phyloP scores from a whole-genome alignment of 2,329 filamentous ascomycete genomes.

The Phialemoniopsis sp. region DNA sequence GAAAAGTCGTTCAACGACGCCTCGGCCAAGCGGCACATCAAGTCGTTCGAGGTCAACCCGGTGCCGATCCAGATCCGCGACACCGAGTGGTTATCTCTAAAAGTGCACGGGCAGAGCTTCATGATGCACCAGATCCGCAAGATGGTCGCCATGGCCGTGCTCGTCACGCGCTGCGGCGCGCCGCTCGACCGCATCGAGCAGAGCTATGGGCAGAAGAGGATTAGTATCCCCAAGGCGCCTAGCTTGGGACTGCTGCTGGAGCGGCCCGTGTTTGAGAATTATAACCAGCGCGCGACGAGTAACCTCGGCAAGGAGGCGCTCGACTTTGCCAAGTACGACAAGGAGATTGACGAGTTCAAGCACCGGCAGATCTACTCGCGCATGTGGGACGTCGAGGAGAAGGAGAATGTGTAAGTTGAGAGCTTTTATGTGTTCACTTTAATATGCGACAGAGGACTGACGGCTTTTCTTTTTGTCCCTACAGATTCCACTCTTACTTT shows the following conservation, averaged over 20 bases:
- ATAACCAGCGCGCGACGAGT: conserved; percentile 69
- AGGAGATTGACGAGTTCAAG: conserved; percentile 84
- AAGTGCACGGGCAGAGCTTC: conserved; percentile 96
- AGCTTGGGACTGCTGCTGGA: conserved; percentile 85
- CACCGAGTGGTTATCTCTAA: conserved; percentile 92
- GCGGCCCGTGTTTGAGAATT: conserved; percentile 83
- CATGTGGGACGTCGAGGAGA: conserved; percentile 87
- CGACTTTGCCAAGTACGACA: conserved; percentile 73
- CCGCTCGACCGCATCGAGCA: conserved; percentile 66
- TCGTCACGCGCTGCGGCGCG: conserved; percentile 82
- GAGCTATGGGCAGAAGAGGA: conserved; percentile 67
- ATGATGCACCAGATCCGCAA: conserved; percentile 99
- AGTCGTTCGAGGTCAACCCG: conserved; percentile 77
- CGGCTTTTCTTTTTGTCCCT: not conserved
- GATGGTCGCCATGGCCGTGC: conserved; percentile 90
- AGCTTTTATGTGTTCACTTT: not conserved
- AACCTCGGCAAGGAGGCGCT: conserved; percentile 64
- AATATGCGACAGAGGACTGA: not conserved
- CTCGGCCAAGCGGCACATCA: conserved; percentile 86
- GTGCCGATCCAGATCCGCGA: conserved; percentile 80
- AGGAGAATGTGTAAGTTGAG: conserved; percentile 72
- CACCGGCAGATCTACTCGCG: conserved; percentile 85
- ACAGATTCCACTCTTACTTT: conserved; percentile 72
- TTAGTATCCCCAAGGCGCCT: conserved; percentile 92
- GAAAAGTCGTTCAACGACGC: conserved; percentile 79